phyloP scores from a whole-genome alignment of 306 rosid species.

The Purshia tridentata region DNA sequence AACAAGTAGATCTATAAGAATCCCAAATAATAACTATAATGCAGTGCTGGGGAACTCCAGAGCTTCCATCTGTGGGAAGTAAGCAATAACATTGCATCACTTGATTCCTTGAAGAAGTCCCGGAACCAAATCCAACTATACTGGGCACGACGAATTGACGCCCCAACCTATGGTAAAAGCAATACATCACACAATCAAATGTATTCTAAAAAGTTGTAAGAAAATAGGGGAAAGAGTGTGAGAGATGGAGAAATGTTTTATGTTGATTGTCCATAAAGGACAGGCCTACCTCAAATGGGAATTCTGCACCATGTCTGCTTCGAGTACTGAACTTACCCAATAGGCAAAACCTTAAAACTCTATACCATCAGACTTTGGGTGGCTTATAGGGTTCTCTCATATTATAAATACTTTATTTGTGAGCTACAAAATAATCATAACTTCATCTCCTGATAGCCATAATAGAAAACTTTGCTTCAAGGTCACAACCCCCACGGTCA shows the following conservation, averaged over 20 bases:
- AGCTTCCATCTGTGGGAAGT: slow-evolving; percentile 57
- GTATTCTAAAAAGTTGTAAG: slow-evolving; percentile 37
- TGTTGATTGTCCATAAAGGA: slow-evolving; percentile 45
- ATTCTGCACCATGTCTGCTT: slow-evolving; percentile 36
- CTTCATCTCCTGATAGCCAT: slow-evolving; percentile 14
- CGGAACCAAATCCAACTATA: slow-evolving; percentile 73
- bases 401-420: background rate
- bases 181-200: slow-evolving; percentile 81
- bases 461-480: slow-evolving; percentile 21
- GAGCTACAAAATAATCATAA: slow-evolving; percentile 1
- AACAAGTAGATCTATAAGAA: slow-evolving; percentile 54
- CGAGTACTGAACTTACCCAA: slow-evolving; percentile 52
- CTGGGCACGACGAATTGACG: slow-evolving; percentile 53
- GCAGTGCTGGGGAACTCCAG: slow-evolving; percentile 56
- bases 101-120: slow-evolving; percentile 71
- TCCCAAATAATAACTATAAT: slow-evolving; percentile 54
- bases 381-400: slow-evolving; percentile 16
- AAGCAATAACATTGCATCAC: slow-evolving; percentile 54
- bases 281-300: slow-evolving; percentile 71
- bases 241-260: slow-evolving; percentile 36
- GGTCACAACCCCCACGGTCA: background rate
- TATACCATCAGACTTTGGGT: slow-evolving; percentile 24
- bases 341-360: slow-evolving; percentile 17
- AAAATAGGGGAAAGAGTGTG: slow-evolving; percentile 20
- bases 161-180: slow-evolving; percentile 90